Conservation (phyloP, 1,284 basidiomycete genomes). For the Vanrija pseudolonga region DNA sequence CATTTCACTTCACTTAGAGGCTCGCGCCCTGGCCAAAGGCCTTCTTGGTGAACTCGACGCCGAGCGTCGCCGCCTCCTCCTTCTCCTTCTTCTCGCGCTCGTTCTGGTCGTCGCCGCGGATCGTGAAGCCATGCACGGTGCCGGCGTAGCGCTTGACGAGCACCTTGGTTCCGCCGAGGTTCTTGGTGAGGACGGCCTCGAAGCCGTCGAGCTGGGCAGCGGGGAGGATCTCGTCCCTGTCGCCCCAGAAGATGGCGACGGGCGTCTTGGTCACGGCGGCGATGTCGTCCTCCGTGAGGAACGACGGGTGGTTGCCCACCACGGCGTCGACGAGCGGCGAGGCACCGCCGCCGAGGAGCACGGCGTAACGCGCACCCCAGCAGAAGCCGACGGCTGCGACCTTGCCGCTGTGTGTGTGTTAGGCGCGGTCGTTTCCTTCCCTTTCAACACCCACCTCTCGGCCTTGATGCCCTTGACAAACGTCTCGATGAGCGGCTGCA, state of each 20-base stretch:
- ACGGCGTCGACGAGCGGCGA: slow-evolving; percentile 66
- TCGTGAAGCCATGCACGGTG: slow-evolving; percentile 62
- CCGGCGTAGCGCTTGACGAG: slow-evolving; percentile 59
- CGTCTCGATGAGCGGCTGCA: slow-evolving; percentile 38
- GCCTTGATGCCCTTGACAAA: slow-evolving; percentile 37
- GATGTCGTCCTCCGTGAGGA: slow-evolving; percentile 59
- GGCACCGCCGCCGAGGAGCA: slow-evolving; percentile 54
- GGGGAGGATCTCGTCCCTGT: slow-evolving; percentile 35
- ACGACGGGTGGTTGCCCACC: slow-evolving; percentile 53
- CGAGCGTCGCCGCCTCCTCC: slow-evolving; percentile 57
- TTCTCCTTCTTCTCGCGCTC: slow-evolving; percentile 51
- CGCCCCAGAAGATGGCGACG: slow-evolving; percentile 42
- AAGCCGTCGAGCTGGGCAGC: slow-evolving; percentile 26
- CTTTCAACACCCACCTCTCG: slow-evolving; percentile 29
- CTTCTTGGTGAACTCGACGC: slow-evolving; percentile 54
- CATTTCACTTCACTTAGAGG: too few relatives aligned
- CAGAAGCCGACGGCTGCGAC: slow-evolving; percentile 30
- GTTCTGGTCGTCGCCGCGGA: slow-evolving; percentile 49
- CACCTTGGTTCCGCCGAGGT: slow-evolving; percentile 55
- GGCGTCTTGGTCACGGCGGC: slow-evolving; percentile 49
- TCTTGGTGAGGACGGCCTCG: slow-evolving; percentile 55
- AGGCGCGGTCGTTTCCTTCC: not conserved
- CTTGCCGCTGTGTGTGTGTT: slow-evolving; percentile 25
- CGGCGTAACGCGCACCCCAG: slow-evolving; percentile 34
- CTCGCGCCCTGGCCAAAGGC: slow-evolving; percentile 2